phyloP scores from a whole-genome alignment of 768 basidiomycete species.

The Panellus pusillus region DNA sequence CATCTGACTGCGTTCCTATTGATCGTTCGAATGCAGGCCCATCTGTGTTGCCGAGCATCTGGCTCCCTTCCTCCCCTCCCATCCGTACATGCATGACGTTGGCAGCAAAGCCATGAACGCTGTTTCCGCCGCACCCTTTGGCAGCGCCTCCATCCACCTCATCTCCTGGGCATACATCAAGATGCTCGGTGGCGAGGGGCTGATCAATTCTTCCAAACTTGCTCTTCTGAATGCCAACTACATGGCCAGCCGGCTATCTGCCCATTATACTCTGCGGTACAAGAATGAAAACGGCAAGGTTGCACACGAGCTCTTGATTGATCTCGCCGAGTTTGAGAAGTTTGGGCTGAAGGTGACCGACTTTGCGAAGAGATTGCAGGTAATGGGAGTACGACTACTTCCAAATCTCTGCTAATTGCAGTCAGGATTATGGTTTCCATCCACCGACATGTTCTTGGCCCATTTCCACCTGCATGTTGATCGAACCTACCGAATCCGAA shows the following conservation, averaged over 20 bases:
- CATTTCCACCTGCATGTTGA: constrained; percentile 94
- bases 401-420: neutral
- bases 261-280: constrained; percentile 84
- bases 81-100: constrained; percentile 70
- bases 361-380: constrained; percentile 95
- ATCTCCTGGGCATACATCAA: constrained; percentile 99
- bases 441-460: constrained; percentile 99
- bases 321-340: constrained; percentile 94
- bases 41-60: constrained; percentile 95
- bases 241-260: constrained; percentile 85
- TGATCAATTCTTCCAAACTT: constrained; percentile 80
- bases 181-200: constrained; percentile 96
- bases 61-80: constrained; percentile 89
- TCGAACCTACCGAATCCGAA: constrained; percentile 97
- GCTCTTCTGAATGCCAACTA: constrained; percentile 97
- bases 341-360: constrained; percentile 88
- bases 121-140: constrained; percentile 89
- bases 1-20: constrained; percentile 9
- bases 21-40: constrained; percentile 46
- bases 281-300: constrained; percentile 90
- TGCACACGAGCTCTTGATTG: constrained; percentile 94
- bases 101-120: constrained; percentile 78
- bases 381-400: constrained; percentile 27
- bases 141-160: constrained; percentile 90
- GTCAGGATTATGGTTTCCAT: constrained; percentile 88